Evolutionary conservation across 306 rosid species (phyloP).

Genomic region (Benincasa hispida): DNA sequence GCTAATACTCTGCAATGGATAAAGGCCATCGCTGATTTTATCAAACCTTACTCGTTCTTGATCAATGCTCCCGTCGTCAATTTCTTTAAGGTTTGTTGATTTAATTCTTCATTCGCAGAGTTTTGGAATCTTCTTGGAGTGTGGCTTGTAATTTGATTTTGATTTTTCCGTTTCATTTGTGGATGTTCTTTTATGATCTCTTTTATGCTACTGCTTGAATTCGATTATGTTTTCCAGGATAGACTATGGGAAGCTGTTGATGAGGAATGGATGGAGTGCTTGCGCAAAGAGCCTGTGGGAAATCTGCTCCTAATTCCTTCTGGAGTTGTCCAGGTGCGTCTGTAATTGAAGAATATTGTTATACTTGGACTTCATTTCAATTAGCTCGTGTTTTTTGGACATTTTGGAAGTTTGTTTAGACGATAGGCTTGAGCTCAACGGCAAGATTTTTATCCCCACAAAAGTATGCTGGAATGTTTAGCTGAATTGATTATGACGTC

Average conservation of each 20-base stretch:
- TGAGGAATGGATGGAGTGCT: slow-evolving; percentile 70
- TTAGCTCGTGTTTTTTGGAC: not conserved
- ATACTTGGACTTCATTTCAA: not conserved
- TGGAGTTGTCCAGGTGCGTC: slow-evolving; percentile 49
- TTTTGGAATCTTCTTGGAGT: not conserved
- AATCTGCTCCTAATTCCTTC: slow-evolving; percentile 72
- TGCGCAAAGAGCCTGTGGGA: slow-evolving; percentile 41
- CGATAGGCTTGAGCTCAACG: not conserved
- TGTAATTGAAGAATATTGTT: not conserved
- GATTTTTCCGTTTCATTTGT: not conserved
- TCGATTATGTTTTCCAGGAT: slow-evolving; percentile 30
- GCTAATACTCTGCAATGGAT: slow-evolving; percentile 46
- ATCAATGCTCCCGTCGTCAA: slow-evolving; percentile 62
- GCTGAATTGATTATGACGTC: not conserved
- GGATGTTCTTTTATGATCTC: not conserved
- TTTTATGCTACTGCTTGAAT: not conserved
- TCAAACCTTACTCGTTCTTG: slow-evolving; percentile 38
- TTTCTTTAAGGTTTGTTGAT: slow-evolving; percentile 49
- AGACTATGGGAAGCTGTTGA: slow-evolving; percentile 59
- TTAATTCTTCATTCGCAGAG: not conserved
- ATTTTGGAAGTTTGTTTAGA: not conserved
- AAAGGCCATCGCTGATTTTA: slow-evolving; percentile 51
- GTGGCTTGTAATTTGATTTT: not conserved
- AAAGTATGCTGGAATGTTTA: not conserved
- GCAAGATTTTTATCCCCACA: not conserved